Base-by-base conservation (phyloP, 75 land plant species). In the Pinus tabuliformis region DNA sequence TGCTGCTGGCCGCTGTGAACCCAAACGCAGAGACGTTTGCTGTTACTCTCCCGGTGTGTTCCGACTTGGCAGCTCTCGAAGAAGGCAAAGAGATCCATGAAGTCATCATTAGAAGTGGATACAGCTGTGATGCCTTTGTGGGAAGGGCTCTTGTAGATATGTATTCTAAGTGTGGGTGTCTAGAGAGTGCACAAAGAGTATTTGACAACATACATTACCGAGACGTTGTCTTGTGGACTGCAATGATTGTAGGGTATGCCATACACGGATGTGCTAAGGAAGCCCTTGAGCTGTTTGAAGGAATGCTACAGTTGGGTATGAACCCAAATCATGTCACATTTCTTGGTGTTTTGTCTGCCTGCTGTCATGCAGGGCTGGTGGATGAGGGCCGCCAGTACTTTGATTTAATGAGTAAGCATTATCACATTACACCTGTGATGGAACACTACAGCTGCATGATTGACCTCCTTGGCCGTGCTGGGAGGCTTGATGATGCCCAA, bases 371-470 rank as follows among this genome's bases (percentile, higher is more conserved):
- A 60, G 94, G 94, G 13, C 76, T 90, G 24, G 78, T 87, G 45
- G 68, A 83, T 45, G 90, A 87, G 76, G 90, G 92, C 17, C 63
- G 54, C 18, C 70, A 65, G 24, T 75, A 75, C 56, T 85, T 90
- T 72, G 5, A 83, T 30, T 79, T 76, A 14, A 92, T 92, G 90
- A 42, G 17, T 3, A n/a, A 66, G 17, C 80, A 74, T 1, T 52
- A 85, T 74, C 14, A 54, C 30, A 39, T 89, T 21, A 70, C 81
- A 33, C 90, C 89, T 13, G 59, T 58, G 6, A 33, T 83, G 70
- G 88, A 92, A 64, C 94, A 92, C 73, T 90, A 85, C 74, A 81
- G 82, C 39, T 89, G 90, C 71, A 85, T 92, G 85, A 85, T 90
- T 2, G 89, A 91, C 80, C 77, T 91, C 12, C 64, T 89, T 13